Conservation (phyloP, 2,329 filamentous ascomycete genomes). For the Chalaropsis ovoidea region DNA sequence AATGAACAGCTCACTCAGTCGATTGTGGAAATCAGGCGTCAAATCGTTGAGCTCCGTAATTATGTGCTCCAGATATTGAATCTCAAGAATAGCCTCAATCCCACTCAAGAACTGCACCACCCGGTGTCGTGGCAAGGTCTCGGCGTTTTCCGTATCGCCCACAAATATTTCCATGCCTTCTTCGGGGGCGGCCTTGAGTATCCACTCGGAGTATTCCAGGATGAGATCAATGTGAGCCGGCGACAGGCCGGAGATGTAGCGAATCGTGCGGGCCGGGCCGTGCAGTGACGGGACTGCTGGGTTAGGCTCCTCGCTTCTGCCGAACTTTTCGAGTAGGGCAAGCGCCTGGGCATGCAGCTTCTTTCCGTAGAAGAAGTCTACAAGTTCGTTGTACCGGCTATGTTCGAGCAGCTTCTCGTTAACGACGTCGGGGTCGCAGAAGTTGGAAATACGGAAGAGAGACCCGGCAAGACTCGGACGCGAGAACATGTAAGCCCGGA, state of each 20-base stretch:
- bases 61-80: constrained; percentile 80
- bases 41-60: constrained; percentile 76
- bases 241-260: constrained; percentile 80
- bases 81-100: constrained; percentile 61
- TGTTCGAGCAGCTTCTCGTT: constrained; percentile 85
- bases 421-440: constrained; percentile 90
- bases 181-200: constrained; percentile 58
- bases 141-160: constrained; percentile 88
- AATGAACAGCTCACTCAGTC: constrained; percentile 58
- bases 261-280: constrained; percentile 73
- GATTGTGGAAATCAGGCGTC: constrained; percentile 79
- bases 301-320: constrained; percentile 46
- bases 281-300: constrained; percentile 49
- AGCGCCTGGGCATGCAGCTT: constrained; percentile 81
- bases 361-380: constrained; percentile 97
- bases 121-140: constrained; percentile 67
- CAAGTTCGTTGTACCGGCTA: constrained; percentile 80
- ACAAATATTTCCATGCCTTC: constrained; percentile 88
- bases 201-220: constrained; percentile 85
- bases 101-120: constrained; percentile 64
- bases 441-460: constrained; percentile 91
- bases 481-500: constrained; percentile 90
- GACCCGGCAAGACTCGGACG: constrained; percentile 75
- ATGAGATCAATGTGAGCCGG: constrained; percentile 84
- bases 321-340: constrained; percentile 71